phyloP scores from a whole-genome alignment of 441 rosid species.

The Theobroma grandiflorum region DNA sequence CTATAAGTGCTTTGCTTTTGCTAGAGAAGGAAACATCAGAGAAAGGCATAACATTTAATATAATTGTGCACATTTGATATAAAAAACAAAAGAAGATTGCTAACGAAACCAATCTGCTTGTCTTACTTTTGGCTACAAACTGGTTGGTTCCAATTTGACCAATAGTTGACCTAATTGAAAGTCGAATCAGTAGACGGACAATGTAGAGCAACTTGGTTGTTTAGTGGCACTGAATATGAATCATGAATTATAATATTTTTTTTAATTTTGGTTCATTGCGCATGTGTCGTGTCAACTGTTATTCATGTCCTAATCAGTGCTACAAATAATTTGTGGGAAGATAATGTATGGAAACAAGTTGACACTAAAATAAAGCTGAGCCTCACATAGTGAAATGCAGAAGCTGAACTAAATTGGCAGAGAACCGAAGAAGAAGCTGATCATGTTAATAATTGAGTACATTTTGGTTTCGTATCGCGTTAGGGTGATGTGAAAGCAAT shows the following conservation, averaged over 20 bases:
- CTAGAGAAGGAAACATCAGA: not conserved
- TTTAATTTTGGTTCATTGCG: not conserved
- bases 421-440: not conserved
- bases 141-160: slow-evolving; percentile 8
- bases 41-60: not conserved
- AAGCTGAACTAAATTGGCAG: not conserved
- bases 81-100: not conserved
- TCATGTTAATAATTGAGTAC: not conserved
- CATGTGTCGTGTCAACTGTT: not conserved
- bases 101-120: not conserved
- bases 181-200: not conserved
- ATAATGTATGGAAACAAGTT: not conserved
- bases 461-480: not conserved
- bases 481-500: not conserved
- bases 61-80: not conserved
- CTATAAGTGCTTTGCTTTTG: not conserved
- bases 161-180: not conserved
- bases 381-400: not conserved
- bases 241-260: not conserved
- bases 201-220: not conserved
- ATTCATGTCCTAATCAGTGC: not conserved
- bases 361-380: not conserved
- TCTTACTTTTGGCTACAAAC: not conserved
- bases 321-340: not conserved
- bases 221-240: not conserved